These are phyloP conservation scores for Geotrichum reessii DNA, from an alignment of 1,139 yeast species.

Conservation along the genomic window DNA sequence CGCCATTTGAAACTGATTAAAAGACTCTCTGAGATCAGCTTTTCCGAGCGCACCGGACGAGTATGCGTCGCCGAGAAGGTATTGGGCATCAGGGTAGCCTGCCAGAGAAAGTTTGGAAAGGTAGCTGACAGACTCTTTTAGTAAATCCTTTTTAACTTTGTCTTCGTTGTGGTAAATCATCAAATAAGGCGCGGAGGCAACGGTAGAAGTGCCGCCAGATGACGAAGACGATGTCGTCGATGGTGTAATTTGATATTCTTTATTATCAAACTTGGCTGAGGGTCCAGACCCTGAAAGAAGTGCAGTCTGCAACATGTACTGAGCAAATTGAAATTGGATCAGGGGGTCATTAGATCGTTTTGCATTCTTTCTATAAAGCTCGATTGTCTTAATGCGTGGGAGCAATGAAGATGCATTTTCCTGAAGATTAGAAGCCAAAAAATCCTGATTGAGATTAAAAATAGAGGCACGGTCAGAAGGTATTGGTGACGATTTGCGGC, in stretches of 20 bases:
- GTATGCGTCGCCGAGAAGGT: slow-evolving; percentile 82
- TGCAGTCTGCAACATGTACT: slow-evolving; percentile 83
- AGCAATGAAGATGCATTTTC: slow-evolving; percentile 40
- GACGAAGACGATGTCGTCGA: not conserved
- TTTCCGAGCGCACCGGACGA: slow-evolving; percentile 83
- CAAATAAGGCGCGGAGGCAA: not conserved
- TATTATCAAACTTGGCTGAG: not conserved
- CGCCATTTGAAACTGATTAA: slow-evolving; percentile 71
- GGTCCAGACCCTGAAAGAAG: slow-evolving; percentile 33
- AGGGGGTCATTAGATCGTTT: slow-evolving; percentile 80
- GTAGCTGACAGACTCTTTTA: slow-evolving; percentile 72
- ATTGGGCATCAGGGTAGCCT: slow-evolving; percentile 87
- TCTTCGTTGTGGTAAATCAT: slow-evolving; percentile 29
- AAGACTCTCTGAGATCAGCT: slow-evolving; percentile 74
- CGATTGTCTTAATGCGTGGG: slow-evolving; percentile 82
- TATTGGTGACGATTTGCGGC: not conserved
- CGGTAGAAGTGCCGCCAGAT: not conserved
- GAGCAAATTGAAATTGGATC: slow-evolving; percentile 84
- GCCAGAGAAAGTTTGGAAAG: slow-evolving; percentile 68
- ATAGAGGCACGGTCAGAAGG: not conserved
- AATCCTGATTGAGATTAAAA: slow-evolving; percentile 26
- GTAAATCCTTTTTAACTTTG: slow-evolving; percentile 41
- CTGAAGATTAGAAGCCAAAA: slow-evolving; percentile 32
- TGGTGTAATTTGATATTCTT: slow-evolving; percentile 10
- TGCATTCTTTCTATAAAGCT: slow-evolving; percentile 79